Evolutionary conservation across 2,329 filamentous ascomycete genomes (phyloP).

Genomic region (Calonectria pseudoturangicola): DNA sequence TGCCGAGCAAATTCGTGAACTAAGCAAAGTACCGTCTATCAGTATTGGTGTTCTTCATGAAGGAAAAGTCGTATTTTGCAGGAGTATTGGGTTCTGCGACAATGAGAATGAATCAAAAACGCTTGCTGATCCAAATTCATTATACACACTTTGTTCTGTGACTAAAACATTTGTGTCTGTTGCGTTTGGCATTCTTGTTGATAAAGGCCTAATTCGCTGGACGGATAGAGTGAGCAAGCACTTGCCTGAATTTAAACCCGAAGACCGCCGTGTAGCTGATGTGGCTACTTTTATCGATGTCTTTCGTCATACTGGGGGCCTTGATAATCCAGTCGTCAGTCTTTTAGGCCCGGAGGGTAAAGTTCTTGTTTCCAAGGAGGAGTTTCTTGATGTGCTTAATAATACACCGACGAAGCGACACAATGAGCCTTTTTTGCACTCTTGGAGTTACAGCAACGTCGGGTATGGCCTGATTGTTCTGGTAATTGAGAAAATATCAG

Average conservation of each 20-base stretch:
- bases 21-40: neutral
- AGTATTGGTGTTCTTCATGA: conserved; percentile 12
- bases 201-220: conserved; percentile 13
- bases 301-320: neutral
- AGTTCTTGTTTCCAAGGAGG: neutral
- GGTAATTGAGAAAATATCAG: conserved; percentile 4
- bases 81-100: neutral
- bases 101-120: neutral
- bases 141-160: conserved; percentile 20
- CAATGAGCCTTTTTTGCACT: neutral
- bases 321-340: conserved; percentile 19
- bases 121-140: neutral
- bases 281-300: conserved; percentile 6
- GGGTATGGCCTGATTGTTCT: conserved; percentile 14
- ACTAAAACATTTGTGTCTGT: conserved; percentile 20
- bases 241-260: conserved; percentile 18
- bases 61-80: conserved; percentile 5
- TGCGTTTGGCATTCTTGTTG: conserved; percentile 22
- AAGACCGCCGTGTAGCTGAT: conserved; percentile 9
- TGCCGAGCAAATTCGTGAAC: neutral
- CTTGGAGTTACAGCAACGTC: conserved; percentile 14
- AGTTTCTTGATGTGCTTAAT: conserved; percentile 8
- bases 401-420: neutral
- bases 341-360: neutral
- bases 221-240: conserved; percentile 14